Conservation (phyloP, 192 early-diverging fungal genomes). For the Radiomyces spectabilis region DNA sequence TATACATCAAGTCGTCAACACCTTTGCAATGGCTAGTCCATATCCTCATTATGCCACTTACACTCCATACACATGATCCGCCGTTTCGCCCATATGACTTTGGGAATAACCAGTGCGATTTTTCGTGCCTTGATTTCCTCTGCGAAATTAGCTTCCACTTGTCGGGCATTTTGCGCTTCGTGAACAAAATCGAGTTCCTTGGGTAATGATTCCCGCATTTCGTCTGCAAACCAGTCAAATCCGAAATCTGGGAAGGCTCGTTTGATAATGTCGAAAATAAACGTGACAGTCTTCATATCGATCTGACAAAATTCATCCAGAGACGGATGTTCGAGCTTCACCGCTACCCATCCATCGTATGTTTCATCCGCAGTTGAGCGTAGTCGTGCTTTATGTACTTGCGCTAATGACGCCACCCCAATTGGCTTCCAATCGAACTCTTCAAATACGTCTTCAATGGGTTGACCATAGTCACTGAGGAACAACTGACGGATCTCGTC, state of each 20-base stretch:
- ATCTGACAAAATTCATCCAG: conserved; percentile 69
- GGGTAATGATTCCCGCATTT: conserved; percentile 79
- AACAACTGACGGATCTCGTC: conserved; percentile 67
- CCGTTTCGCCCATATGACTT: conserved; percentile 65
- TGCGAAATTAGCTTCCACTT: conserved; percentile 56
- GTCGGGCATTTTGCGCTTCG: conserved; percentile 72
- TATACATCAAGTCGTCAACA: too few relatives aligned
- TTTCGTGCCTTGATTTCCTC: conserved; percentile 17
- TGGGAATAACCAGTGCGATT: conserved; percentile 65
- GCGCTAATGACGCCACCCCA: conserved; percentile 91
- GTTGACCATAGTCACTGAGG: conserved; percentile 53
- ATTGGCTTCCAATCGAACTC: conserved; percentile 78
- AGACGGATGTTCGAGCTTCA: conserved; percentile 90
- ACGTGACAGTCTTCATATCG: conserved; percentile 69
- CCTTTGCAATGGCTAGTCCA: too few relatives aligned
- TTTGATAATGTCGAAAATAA: conserved; percentile 57
- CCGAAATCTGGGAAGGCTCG: conserved; percentile 84
- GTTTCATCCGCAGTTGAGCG: conserved; percentile 45
- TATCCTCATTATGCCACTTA: conserved; percentile 9
- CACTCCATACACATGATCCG: conserved; percentile 89
- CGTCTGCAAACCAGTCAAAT: conserved; percentile 83
- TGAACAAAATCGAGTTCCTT: conserved; percentile 80
- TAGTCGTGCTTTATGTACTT: conserved; percentile 81
- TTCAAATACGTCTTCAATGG: conserved; percentile 61
- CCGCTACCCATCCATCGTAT: conserved; percentile 54